Base-by-base conservation (phyloP, 169 alveolate genomes). In the Plasmodium vinckei region DNA sequence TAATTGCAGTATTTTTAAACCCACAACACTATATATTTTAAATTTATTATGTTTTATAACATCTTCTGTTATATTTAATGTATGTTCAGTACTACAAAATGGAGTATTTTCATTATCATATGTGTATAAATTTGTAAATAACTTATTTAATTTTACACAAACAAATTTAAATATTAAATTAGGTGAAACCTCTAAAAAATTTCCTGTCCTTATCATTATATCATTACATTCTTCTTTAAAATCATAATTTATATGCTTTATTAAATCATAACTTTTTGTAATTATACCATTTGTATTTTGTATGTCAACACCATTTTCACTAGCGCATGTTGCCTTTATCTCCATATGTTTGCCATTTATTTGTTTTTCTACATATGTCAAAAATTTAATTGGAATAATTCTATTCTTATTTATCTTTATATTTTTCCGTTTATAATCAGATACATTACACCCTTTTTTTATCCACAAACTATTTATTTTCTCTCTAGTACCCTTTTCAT, bases 141-240 rank as follows among this genome's bases (percentile, higher is more conserved):
- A 44, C 7, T 79, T 79, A 57, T 79, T 79, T 59, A 79, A 70
- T 9, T 79, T 79, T 17, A 79, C 89, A 79, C 89, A 79, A 1
- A 67, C 89, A 21, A 64, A 68, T 79, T 79, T 79, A 67, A 79
- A 79, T 44, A 79, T 21, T 59, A 79, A 51, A 23, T 79, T 71
- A 5, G 89, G 89, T 0, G 89, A 79, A 25, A 79, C 82, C 56
- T 79, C 84, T 17, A 79, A 27, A 60, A 79, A 79, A 23, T 79
- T 79, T n/a, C 89, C 89, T 33, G 68, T 17, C 49, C 89, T 25
- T 10, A 79, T 53, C 72, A 79, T 79, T 39, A 79, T 79, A 27
- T 79, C 84, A n/a, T 67, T 67, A 60, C 89, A 79, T 39, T 79
- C 89, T 46, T 79, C 89, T 13, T 79, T 64, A 46, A 79, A 79